Evolutionary conservation across 768 basidiomycete genomes (phyloP).

Genomic region (Leccinum sublutescens): DNA sequence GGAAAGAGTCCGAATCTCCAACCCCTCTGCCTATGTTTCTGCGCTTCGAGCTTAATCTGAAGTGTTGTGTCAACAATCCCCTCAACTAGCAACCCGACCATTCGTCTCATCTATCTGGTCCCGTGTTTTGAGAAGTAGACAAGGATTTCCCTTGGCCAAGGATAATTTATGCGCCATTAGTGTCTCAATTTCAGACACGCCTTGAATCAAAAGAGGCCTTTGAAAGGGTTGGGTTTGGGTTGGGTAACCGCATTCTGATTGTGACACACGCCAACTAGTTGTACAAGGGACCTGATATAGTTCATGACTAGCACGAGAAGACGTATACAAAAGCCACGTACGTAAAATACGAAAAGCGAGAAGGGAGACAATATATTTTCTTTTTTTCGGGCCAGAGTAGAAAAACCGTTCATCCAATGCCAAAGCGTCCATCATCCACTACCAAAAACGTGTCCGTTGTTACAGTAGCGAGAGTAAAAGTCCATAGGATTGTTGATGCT

Average conservation of each 20-base stretch:
- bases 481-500: constrained; percentile 13
- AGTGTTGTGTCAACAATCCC: too few species aligned
- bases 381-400: constrained; percentile 4
- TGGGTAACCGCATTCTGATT: neutral
- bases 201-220: neutral
- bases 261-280: neutral
- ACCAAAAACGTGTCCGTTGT: constrained; percentile 27
- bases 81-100: neutral
- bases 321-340: neutral
- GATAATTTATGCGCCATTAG: too few species aligned
- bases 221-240: neutral
- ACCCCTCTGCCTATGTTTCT: constrained; percentile 3
- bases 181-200: too few species aligned
- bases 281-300: neutral
- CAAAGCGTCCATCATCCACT: constrained; percentile 30
- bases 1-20: neutral
- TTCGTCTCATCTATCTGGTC: neutral
- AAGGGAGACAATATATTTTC: neutral
- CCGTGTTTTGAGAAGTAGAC: neutral
- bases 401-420: constrained; percentile 23
- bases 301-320: neutral
- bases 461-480: constrained; percentile 7
- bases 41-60: constrained; percentile 1
- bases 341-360: neutral
- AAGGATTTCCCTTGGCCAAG: too few species aligned